A percentile compares a stretch with the other conserved stretches of the same genome.
These are phyloP conservation scores for Ramalina intermedia DNA, from an alignment of 495 filamentous ascomycete genomes.

Conservation along the genomic window DNA sequence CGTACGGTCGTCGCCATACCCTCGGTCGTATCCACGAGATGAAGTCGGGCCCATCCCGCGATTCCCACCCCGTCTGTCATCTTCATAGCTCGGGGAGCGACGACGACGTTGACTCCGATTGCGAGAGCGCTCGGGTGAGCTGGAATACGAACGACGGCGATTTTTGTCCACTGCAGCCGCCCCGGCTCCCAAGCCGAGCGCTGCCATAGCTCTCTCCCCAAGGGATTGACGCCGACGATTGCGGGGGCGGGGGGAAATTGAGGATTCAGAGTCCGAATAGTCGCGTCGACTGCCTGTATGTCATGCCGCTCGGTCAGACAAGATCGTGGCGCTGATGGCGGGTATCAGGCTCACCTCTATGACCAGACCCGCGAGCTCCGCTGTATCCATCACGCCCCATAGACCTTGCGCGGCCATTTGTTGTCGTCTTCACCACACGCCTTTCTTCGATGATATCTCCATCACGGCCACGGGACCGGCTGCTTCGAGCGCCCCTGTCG, in stretches of 20 bases:
- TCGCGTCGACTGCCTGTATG: constrained; percentile 9
- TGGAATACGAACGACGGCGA: constrained; percentile 16
- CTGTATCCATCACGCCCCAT: constrained; percentile 9
- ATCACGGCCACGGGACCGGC: constrained; percentile 4
- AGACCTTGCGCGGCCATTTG: constrained; percentile 11
- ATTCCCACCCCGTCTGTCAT: constrained; percentile 2
- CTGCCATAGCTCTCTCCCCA: constrained; percentile 52
- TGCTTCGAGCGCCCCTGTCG: constrained; percentile 2
- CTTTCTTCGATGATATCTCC: constrained; percentile 11
- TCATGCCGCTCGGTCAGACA: not conserved
- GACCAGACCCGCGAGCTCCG: constrained; percentile 5
- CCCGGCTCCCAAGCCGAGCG: constrained; percentile 51
- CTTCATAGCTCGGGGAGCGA: constrained; percentile 22
- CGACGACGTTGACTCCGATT: constrained; percentile 33
- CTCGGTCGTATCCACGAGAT: not conserved
- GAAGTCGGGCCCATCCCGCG: not conserved
- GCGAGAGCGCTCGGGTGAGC: constrained; percentile 8
- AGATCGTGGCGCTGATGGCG: not conserved
- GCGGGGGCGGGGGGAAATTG: constrained; percentile 14
- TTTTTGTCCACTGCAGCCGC: constrained; percentile 26
- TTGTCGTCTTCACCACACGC: constrained; percentile 6
- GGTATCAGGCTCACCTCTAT: constrained; percentile 2
- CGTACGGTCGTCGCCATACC: constrained; percentile 11
- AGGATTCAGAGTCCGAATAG: constrained; percentile 19
- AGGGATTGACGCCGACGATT: constrained; percentile 47